Evolutionary conservation across 345 rosid species (phyloP), one percentile per base, ranked within the genome.

Genomic region (Melaleuca quinquenervia): DNA sequence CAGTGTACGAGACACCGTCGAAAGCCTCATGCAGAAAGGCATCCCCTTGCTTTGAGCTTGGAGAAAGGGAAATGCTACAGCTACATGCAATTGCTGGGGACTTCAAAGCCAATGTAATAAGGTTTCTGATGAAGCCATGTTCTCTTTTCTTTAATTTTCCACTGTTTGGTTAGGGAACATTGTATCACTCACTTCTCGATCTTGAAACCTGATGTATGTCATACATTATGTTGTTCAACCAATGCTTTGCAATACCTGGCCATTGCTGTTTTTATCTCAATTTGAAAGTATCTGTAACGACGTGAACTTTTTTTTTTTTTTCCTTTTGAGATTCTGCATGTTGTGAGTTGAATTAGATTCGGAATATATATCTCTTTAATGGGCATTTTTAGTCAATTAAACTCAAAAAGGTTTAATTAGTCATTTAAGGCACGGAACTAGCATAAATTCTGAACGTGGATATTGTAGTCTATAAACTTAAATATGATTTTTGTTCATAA

Each of bases 1-100:
- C 51, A 88, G 84, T 49, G 11, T 88, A 1, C 24, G 29, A 83
- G 91, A 90, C 48, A 84, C 88, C 6, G 41, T 90, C 62, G 90
- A 60, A 27, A 60, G 74, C 74, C 45, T 32, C 12, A 16, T 64
- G 76, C 22, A 64, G 76, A 64, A 64, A 64, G 76, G 76, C 76
- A 16, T 64, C 22, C 76, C 44, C 45, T 36, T 64, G 0, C 44
- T 64, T 64, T 64, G 45, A 64, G 45, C 76, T 29, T 64, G 45
- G 21, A 32, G 76, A 8, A 64, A 64, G 76, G 24, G 45, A 32
- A 64, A 64, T 0, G 45, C 45, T 0, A 3, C 1, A 64, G 44
- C 76, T 64, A 16, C 76, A 0, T 64, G 9, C 45, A 8, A 44
- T 64, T 29, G 76, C 22, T 0, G 11, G 32, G 45, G 76, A 64